These are phyloP conservation scores for Candida sakaeoensis DNA, from an alignment of 805 yeast species.

Conservation along the genomic window DNA sequence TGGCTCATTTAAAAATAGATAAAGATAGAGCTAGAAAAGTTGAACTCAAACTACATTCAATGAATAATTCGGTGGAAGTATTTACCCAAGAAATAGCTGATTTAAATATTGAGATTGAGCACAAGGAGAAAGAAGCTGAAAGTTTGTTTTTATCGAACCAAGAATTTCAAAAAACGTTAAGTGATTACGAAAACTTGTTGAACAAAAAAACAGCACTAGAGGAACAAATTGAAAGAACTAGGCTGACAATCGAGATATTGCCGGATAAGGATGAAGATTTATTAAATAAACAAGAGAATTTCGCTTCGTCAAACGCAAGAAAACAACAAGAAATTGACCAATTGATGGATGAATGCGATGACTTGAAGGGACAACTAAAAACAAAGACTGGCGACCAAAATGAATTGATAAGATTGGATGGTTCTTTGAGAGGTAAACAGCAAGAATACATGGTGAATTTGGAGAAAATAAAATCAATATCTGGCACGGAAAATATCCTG, in stretches of 20 bases:
- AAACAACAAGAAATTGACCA: conserved; percentile 15
- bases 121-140: conserved; percentile 57
- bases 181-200: conserved; percentile 55
- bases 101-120: conserved; percentile 48
- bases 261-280: conserved; percentile 36
- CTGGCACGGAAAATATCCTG: not conserved
- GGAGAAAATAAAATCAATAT: conserved; percentile 15
- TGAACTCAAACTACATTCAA: conserved; percentile 40
- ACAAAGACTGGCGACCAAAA: conserved; percentile 22
- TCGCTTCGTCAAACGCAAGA: conserved; percentile 18
- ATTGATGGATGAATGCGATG: conserved; percentile 11
- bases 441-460: conserved; percentile 25
- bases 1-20: conserved; percentile 71
- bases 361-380: conserved; percentile 15
- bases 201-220: conserved; percentile 43
- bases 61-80: conserved; percentile 40
- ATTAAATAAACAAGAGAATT: conserved; percentile 26
- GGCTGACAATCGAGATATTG: conserved; percentile 43
- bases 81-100: conserved; percentile 46
- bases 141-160: conserved; percentile 71
- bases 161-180: conserved; percentile 69
- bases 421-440: conserved; percentile 49
- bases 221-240: conserved; percentile 52
- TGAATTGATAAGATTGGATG: conserved; percentile 46
- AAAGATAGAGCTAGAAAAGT: conserved; percentile 66